phyloP scores from a whole-genome alignment of 192 early-diverging fungal genomes.

The Helicostylum pulchrum region DNA sequence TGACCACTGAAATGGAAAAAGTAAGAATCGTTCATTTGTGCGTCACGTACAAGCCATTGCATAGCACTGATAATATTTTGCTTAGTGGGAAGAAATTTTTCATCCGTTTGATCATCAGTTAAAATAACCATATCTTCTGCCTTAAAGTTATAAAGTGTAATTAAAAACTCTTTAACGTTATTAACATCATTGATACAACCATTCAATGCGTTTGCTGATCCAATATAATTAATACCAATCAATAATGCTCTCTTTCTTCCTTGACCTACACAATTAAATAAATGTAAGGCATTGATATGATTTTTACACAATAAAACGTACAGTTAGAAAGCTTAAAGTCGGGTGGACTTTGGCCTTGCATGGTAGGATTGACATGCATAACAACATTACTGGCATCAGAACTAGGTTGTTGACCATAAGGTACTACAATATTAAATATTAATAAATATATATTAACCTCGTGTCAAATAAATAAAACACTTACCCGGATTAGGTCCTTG shows the following conservation, averaged over 20 bases:
- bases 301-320: neutral
- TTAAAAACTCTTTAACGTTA: conserved; percentile 72
- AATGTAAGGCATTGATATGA: neutral
- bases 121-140: conserved; percentile 68
- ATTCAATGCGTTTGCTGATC: conserved; percentile 55
- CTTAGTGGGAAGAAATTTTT: conserved; percentile 63
- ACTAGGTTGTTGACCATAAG: conserved; percentile 6
- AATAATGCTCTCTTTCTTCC: conserved; percentile 81
- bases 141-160: conserved; percentile 59
- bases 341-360: conserved; percentile 29
- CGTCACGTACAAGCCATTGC: conserved; percentile 77
- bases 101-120: conserved; percentile 71
- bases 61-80: conserved; percentile 73
- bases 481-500: conserved; percentile 9
- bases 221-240: conserved; percentile 91
- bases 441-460: neutral
- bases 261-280: conserved; percentile 19
- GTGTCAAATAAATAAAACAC: neutral
- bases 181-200: conserved; percentile 86
- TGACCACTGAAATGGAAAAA: conserved; percentile 85
- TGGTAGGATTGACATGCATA: conserved; percentile 28
- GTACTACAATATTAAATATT: conserved; percentile 6
- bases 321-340: conserved; percentile 53
- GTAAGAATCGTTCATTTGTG: conserved; percentile 71
- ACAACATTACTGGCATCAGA: conserved; percentile 4